Evolutionary conservation across 805 yeast species (phyloP), one percentile per base, ranked within the genome.

Genomic region (Candida michaelii): DNA sequence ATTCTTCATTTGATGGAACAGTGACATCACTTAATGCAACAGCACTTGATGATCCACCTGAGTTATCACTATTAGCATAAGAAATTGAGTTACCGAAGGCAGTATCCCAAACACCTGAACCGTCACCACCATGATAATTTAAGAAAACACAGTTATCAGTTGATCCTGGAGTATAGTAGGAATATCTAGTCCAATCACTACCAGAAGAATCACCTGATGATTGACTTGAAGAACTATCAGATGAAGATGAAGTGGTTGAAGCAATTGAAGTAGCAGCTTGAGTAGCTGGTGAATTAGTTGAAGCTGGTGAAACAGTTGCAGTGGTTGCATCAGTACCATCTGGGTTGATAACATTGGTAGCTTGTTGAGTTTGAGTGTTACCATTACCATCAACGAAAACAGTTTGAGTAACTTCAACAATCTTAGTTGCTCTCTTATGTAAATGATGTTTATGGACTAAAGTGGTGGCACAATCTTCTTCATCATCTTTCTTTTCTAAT

Each of bases 51-150:
- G 96, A 83, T 52, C 83, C 85, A 41, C 82, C 77, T 27, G 76
- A 69, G 69, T 91, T 95, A 62, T 90, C 89, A 7, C 86, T 54
- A 58, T 80, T 87, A 56, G 85, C 80, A 69, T 77, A 93, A 5
- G 97, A 88, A 46, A 93, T 74, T 25, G 98, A 90, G 81, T 85
- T 85, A 69, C 99, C 99, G 68, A 87, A 89, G 60, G 84, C 73
- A 25, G 81, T 56, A 27, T 90, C 85, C 87, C 91, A 91, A 27
- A 77, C 79, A 71, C 99, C 99, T 11, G 96, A 88, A 40, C 88
- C 89, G 32, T 82, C 71, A 53, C 95, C 96, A 67, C 99, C 99
- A 58, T 72, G 70, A 66, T 85, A 79, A 83, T 91, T 91, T 71
- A 90, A 71, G 80, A 93, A 90, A 30, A 81, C 82, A 51, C 80